Base-by-base conservation (phyloP, 495 filamentous ascomycete genomes). In the Lasiosphaeria ovina region DNA sequence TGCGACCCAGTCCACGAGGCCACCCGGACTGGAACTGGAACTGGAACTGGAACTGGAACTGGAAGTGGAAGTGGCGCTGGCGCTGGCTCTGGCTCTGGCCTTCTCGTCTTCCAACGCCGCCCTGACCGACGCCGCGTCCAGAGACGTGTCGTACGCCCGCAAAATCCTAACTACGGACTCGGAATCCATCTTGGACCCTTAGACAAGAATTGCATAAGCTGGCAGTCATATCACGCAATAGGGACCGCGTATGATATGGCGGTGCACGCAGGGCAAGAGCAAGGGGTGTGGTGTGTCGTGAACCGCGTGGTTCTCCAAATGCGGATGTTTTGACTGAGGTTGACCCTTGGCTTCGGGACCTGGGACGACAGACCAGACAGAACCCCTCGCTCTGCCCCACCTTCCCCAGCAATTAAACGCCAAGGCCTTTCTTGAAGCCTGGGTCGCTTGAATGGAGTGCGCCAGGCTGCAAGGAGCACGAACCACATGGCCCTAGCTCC, bases 1-100 rank as follows among this genome's bases (percentile, higher is more conserved):
- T 9, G 61, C 35, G 7, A 73, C 71, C 78, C 78, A 81, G 16
- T 68, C 72, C 34, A 66, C 64, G 48, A 79, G 69, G 45, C 63
- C 63, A 57, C 24, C 33, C 17, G 50, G 24, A 24, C 24, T 24
- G 24, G 24, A 24, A 24, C 24, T 24, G 24, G 24, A 24, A 24
- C 24, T 24, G 24, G 24, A 24, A 24, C 24, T 24, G 24, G 24
- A 24, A 24, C 24, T 24, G 24, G 24, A 24, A 24, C 24, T 24
- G 24, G 24, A 24, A 24, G 1, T 24, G 24, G 24, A 24, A 24
- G 24, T 24, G 24, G 24, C 24, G 24, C 24, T 24, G 24, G 24
- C 24, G 0, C 2, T 24, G 24, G 58, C 49, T 54, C 62, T 63
- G 34, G 64, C 51, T 35, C 48, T 69, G 48, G 63, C 62, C 51